These are phyloP conservation scores for Fusarium penzigii DNA, from an alignment of 2,329 filamentous ascomycete species.

Conservation along the genomic window DNA sequence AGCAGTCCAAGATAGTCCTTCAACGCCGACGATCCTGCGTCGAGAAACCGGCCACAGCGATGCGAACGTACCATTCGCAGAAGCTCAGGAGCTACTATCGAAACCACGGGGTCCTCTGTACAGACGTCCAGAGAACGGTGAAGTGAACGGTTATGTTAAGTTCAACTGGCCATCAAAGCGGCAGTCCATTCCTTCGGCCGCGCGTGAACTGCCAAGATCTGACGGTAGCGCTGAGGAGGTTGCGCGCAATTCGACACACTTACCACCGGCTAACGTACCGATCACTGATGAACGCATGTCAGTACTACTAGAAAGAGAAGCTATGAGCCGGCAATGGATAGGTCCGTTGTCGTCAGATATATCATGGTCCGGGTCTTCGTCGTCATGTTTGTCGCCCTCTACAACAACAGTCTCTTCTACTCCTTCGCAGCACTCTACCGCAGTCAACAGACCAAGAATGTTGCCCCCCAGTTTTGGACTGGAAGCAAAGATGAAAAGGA, in stretches of 20 bases:
- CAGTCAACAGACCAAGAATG: constrained; percentile 23
- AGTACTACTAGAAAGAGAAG: constrained; percentile 1
- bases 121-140: constrained; percentile 33
- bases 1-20: constrained; percentile 6
- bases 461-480: constrained; percentile 35
- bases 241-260: constrained; percentile 8
- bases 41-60: neutral
- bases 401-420: constrained; percentile 8
- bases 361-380: too few species aligned
- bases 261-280: constrained; percentile 5
- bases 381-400: constrained; percentile 5
- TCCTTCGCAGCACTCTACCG: constrained; percentile 8
- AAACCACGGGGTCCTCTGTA: constrained; percentile 28
- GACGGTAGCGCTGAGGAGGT: constrained; percentile 19
- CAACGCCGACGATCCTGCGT: constrained; percentile 4
- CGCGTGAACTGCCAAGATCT: constrained; percentile 4
- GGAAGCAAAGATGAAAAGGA: constrained; percentile 35
- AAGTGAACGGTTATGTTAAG: constrained; percentile 42
- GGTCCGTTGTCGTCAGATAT: constrained; percentile 9
- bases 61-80: constrained; percentile 35
- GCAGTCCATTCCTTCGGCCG: constrained; percentile 14
- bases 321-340: neutral
- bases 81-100: constrained; percentile 33
- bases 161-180: constrained; percentile 36
- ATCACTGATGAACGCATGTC: constrained; percentile 9